Conservation (phyloP, 768 basidiomycete genomes). For the Suillus brevipes region DNA sequence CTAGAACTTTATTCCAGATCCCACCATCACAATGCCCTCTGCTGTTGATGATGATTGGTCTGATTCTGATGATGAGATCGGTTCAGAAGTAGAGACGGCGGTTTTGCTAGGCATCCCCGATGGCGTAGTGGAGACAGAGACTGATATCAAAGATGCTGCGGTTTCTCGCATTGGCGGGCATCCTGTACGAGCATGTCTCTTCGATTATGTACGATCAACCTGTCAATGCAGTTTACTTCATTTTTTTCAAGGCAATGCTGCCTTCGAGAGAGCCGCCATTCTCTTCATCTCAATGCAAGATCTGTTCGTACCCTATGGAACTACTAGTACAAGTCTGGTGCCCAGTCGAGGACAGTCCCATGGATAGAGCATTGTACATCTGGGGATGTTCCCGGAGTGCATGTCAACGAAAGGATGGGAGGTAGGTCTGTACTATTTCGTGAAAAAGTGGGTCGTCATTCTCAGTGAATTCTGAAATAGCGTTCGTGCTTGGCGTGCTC, state of each 20-base stretch:
- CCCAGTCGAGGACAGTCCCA: conserved; percentile 80
- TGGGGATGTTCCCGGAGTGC: conserved; percentile 74
- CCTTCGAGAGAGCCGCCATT: conserved; percentile 60
- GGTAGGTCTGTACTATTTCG: conserved; percentile 48
- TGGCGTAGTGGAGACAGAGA: conserved; percentile 55
- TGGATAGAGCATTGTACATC: conserved; percentile 83
- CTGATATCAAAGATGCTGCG: conserved; percentile 71
- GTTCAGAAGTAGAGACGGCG: conserved; percentile 61
- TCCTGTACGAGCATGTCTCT: conserved; percentile 71
- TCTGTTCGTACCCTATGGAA: conserved; percentile 74
- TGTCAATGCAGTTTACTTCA: conserved; percentile 47
- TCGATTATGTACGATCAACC: conserved; percentile 46
- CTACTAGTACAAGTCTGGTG: conserved; percentile 88
- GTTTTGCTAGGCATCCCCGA: conserved; percentile 83
- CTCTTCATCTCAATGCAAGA: conserved; percentile 67
- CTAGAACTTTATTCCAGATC: conserved; percentile 9
- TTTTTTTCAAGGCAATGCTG: conserved; percentile 67
- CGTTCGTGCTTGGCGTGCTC: conserved; percentile 78
- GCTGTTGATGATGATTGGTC: conserved; percentile 67
- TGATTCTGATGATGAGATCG: conserved; percentile 71
- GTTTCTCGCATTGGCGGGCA: conserved; percentile 89
- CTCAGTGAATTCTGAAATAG: conserved; percentile 38
- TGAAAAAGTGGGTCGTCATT: conserved; percentile 12
- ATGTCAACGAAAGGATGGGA: conserved; percentile 77
- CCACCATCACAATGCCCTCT: conserved; percentile 39